A percentile compares a stretch with the other conserved stretches of the same genome.
Conservation (phyloP, 192 early-diverging fungal species). For the Podila epicladia region DNA sequence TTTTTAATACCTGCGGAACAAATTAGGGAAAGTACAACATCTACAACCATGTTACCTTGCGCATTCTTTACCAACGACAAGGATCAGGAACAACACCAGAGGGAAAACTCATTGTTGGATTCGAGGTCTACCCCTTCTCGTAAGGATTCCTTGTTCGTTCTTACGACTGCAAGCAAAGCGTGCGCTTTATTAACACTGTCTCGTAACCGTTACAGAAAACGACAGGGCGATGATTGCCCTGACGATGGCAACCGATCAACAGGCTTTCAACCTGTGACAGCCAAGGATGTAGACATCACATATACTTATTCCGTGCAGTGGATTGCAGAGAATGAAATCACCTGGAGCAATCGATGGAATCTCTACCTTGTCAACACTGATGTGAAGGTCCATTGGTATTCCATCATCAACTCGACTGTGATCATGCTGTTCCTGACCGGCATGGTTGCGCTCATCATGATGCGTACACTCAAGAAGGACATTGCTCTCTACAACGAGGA, state of each 20-base stretch:
- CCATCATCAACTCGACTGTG: slow-evolving; percentile 76
- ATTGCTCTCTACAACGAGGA: slow-evolving; percentile 56
- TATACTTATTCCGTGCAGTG: slow-evolving; percentile 79
- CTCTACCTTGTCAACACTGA: slow-evolving; percentile 63
- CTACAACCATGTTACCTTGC: slow-evolving; percentile 73
- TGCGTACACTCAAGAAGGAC: slow-evolving; percentile 74
- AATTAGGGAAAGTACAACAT: slow-evolving; percentile 59
- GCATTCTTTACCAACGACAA: slow-evolving; percentile 47
- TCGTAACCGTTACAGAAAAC: slow-evolving; percentile 6
- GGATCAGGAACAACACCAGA: slow-evolving; percentile 11
- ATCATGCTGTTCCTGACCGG: slow-evolving; percentile 70
- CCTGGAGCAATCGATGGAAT: slow-evolving; percentile 73
- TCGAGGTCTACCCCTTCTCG: slow-evolving; percentile 78
- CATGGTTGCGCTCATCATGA: slow-evolving; percentile 72
- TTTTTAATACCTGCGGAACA: background rate
- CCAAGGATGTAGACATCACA: slow-evolving; percentile 52
- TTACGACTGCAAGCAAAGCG: no score
- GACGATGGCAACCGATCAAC: slow-evolving; percentile 29
- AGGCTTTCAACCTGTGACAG: slow-evolving; percentile 41
- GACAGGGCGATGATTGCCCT: slow-evolving; percentile 33
- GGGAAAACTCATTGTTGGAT: slow-evolving; percentile 68
- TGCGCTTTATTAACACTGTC: no score
- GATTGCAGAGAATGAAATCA: slow-evolving; percentile 61
- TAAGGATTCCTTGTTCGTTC: slow-evolving; percentile 15
- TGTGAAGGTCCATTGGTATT: slow-evolving; percentile 70